Base-by-base conservation (phyloP, 2,329 filamentous ascomycete genomes). In the Penicillium sp. region DNA sequence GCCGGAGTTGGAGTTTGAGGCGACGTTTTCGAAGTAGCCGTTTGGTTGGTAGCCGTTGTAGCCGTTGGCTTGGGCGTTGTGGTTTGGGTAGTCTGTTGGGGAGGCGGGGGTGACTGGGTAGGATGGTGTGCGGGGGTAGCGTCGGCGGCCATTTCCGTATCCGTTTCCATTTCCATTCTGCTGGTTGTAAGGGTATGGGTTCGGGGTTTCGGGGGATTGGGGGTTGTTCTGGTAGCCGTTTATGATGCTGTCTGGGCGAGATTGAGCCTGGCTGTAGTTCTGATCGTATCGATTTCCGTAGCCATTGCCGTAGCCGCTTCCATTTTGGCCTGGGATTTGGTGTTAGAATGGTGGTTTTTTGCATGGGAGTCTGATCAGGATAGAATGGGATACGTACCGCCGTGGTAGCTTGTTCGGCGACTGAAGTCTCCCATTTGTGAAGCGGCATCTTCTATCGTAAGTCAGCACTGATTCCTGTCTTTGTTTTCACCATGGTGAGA, bases 11-110 rank as follows among this genome's bases (percentile, higher is more conserved):
- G 18, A 18, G 24, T 67, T 70, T 4, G 55, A 87, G 11, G 89
- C 91, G 36, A 88, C 88, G 1, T 91, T 96, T 71, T 96, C 92
- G 72, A 93, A 90, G 1, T 90, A 94, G 60, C 85, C 34, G 7
- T 36, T 36, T 36, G 11, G 86, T 63, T 93, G 88, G 43, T 62
- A 63, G 31, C 67, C 70, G 50, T 70, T 68, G 34, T 63, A 24
- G 22, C 39, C 32, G 11, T 44, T 65, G 18, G 18, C 18, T 18
- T 18, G 18, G 18, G 18, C 18, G 18, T 18, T 18, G 18, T 18
- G 18, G 32, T 68, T 71, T 50, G 75, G 64, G 16, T 60, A 52
- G 10, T 72, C 70, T 10, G 66, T 63, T 16, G 45, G 50, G 3
- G 39, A 11, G 3, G 50, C 22, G 24, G 45, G 18, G 9, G 51